Evolutionary conservation across 148 eudicot genomes (phyloP), one percentile per base, ranked within the genome.

Genomic region (Mesembryanthemum crystallinum): DNA sequence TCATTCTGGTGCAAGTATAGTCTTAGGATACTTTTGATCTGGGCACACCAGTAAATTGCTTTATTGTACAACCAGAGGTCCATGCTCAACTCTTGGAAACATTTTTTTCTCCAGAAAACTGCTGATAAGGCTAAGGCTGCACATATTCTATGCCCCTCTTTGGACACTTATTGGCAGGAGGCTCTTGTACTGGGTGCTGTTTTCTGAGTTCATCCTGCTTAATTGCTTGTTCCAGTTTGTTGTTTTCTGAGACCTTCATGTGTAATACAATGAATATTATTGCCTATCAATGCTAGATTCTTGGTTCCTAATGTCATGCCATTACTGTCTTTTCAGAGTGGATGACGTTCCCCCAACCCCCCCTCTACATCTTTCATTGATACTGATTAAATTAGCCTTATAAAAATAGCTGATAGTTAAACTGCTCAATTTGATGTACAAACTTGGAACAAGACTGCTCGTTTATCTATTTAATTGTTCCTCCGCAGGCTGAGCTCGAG

Each of bases 401-500:
- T 57, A 65, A 63, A 47, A n/a, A n/a, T n/a, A 29, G 58, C 67
- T 73, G 67, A 47, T 24, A 30, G 57, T 64, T 66, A 39, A 23
- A 9, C 12, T 58, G 32, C 65, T 37, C 47, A 67, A 76, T 28
- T 39, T 43, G 55, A 11, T 61, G 52, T 11, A 30, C 43, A 51
- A 23, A 3, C 24, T 5, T 52, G 49, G 73, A 52, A 63, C 49
- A 61, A 4, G 54, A 28, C 32, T 65, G 58, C 29, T 73, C 47
- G 65, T 70, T 55, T 29, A 63, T 64, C 20, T 47, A 6, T 69
- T 49, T 29, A 51, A 10, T 47, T 78, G 3, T 33, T 69, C 8
- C 73, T 64, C 82, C 64, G 75, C 88, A 95, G 97, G 99, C 92
- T 80, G 92, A 78, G 71, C 79, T 89, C 76, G 98, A 94, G 87